Percentiles rank a stretch among this genome's conserved stretches.
Evolutionary conservation across 2,329 filamentous ascomycete species (phyloP).

Genomic region (Bipolaris sorokiniana): DNA sequence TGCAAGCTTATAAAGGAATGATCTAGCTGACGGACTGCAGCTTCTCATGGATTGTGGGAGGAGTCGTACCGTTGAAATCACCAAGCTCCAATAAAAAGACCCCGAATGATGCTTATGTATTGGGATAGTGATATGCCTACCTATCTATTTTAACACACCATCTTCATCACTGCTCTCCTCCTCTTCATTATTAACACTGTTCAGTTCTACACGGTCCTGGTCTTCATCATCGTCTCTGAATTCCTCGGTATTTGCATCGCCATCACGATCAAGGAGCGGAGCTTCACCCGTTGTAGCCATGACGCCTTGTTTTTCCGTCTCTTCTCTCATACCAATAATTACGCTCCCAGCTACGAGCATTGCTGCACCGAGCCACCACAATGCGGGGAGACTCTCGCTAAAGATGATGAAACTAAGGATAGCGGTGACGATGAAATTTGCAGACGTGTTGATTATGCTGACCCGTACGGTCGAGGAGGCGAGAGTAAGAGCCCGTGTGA

Average conservation of each 20-base stretch:
- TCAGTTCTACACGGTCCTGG: conserved; percentile 37
- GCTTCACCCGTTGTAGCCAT: conserved; percentile 34
- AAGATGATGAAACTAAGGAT: conserved; percentile 74
- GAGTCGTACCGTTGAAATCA: neutral
- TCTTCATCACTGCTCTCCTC: conserved; percentile 39
- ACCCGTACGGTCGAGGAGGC: conserved; percentile 80
- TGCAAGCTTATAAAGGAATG: too few species aligned
- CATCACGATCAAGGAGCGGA: conserved; percentile 26
- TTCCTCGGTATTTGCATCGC: conserved; percentile 23
- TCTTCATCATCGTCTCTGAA: conserved; percentile 47
- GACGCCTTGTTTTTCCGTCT: conserved; percentile 48
- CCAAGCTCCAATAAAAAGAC: conserved; percentile 6
- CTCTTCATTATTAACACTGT: conserved; percentile 32
- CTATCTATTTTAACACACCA: conserved; percentile 36
- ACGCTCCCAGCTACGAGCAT: conserved; percentile 78
- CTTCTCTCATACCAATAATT: conserved; percentile 74
- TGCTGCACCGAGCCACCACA: conserved; percentile 78
- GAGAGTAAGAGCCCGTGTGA: conserved; percentile 76
- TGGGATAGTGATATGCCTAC: neutral
- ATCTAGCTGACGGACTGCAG: too few species aligned
- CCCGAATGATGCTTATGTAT: conserved; percentile 1
- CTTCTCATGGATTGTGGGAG: neutral
- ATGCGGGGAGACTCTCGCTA: conserved; percentile 69
- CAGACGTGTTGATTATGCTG: conserved; percentile 79
- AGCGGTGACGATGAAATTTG: conserved; percentile 81